Base-by-base conservation (phyloP, 2,329 filamentous ascomycete species). In the Penicillium polonicum region DNA sequence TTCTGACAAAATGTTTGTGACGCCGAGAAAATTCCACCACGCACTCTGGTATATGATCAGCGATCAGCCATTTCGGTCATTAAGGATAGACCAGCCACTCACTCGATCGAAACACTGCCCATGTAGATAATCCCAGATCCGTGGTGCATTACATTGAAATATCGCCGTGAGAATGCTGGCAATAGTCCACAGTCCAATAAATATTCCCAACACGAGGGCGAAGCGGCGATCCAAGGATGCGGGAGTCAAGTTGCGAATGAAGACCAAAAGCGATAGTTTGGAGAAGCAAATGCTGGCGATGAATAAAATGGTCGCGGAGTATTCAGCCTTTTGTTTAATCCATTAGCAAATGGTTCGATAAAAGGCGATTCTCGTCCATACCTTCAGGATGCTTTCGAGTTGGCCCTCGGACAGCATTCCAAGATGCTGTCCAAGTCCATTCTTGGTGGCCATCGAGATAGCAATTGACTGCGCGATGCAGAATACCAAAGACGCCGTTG, bases 1-100 rank as follows among this genome's bases (percentile, higher is more conserved):
- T 23, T 72, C 69, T 0, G 64, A 65, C 19, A 70, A n/a, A 6
- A 71, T 66, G 42, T 69, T 69, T 13, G 65, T 58, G 25, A 65
- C 33, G 23, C 62, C 63, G n/a, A 68, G 63, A 36, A 66, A 70
- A 19, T 63, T 63, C 61, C 66, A 69, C 63, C 67, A 70, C 9
- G 60, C 60, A 41, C 39, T 25, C 67, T 69, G 19, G 15, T 12
- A 9, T 1, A 15, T 9, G 4, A n/a, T 55, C 10, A 55, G 53
- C 9, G 4, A n/a, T 55, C 15, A 55, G 39, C 12, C 2, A 25
- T 2, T 5, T 17, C 10, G 9, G 21, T 48, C 4, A 25, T 4
- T 4, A 25, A 9, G 2, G 15, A n/a, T 27, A 15, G 12, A 4
- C 35, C 25, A 3, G 6, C 31, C 5, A 25, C 62, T 27, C 60